These are phyloP conservation scores for Coniochaeta hoffmannii DNA, from an alignment of 2,329 filamentous ascomycete species.

Conservation along the genomic window DNA sequence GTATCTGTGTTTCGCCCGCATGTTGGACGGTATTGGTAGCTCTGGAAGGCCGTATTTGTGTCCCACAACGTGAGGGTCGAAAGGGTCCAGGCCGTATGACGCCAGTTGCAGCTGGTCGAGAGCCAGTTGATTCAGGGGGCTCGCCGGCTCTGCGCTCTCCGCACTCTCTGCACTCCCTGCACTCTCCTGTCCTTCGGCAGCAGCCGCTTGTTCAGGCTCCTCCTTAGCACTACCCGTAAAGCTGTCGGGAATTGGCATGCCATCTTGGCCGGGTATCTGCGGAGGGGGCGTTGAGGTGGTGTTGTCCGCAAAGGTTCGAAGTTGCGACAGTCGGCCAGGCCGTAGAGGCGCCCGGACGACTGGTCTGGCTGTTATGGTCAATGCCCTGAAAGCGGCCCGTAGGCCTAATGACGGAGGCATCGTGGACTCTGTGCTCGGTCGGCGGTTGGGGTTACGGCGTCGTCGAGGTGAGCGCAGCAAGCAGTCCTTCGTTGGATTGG, in stretches of 20 bases:
- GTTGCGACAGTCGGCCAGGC: neutral
- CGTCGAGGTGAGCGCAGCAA: neutral
- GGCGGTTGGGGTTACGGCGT: neutral
- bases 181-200: slow-evolving; percentile 6
- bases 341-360: neutral
- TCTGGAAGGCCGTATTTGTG: slow-evolving; percentile 72
- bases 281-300: neutral
- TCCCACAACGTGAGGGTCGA: slow-evolving; percentile 34
- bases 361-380: neutral
- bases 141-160: slow-evolving; percentile 23
- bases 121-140: slow-evolving; percentile 33
- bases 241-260: neutral
- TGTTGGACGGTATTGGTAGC: slow-evolving; percentile 52
- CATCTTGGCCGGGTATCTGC: slow-evolving; percentile 2
- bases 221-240: neutral
- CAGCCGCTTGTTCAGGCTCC: slow-evolving; percentile 7
- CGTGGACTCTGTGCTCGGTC: neutral
- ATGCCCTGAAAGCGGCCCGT: neutral
- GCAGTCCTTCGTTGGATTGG: neutral
- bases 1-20: slow-evolving; percentile 72
- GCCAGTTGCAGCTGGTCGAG: slow-evolving; percentile 27
- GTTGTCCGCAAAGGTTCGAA: neutral
- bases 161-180: slow-evolving; percentile 10
- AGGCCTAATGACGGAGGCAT: slow-evolving; percentile 3
- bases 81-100: slow-evolving; percentile 23